Percentiles rank a stretch among this genome's conserved stretches.
Evolutionary conservation across 306 rosid genomes (phyloP).

Genomic region (Ormosia semicastrata): DNA sequence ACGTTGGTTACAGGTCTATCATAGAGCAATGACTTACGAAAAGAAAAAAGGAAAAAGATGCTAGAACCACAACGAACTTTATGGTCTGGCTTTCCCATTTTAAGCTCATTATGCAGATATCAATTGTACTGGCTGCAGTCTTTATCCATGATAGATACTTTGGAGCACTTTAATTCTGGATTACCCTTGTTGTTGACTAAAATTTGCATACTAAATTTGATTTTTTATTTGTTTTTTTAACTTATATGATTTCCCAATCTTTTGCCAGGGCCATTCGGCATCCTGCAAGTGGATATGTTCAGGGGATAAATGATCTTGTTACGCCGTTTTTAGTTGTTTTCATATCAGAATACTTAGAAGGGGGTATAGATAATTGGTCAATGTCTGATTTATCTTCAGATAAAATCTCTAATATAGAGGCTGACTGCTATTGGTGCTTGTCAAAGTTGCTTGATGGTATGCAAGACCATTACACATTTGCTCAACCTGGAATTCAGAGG

Average conservation of each 20-base stretch:
- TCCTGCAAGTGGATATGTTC: slow-evolving; percentile 99
- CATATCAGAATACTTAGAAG: slow-evolving; percentile 81
- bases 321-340: slow-evolving; percentile 93
- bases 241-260: slow-evolving; percentile 31
- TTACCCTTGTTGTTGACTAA: neutral
- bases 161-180: neutral
- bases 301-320: slow-evolving; percentile 96
- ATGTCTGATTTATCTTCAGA: slow-evolving; percentile 74
- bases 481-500: slow-evolving; percentile 98
- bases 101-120: neutral
- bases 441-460: slow-evolving; percentile 93
- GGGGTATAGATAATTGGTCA: slow-evolving; percentile 72
- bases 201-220: neutral
- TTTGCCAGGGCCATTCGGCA: slow-evolving; percentile 92
- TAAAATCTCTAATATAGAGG: slow-evolving; percentile 64
- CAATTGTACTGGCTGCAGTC: neutral
- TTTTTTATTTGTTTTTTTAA: neutral
- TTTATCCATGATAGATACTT: slow-evolving; percentile 9
- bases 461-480: slow-evolving; percentile 98
- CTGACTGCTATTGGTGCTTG: slow-evolving; percentile 96
- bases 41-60: neutral
- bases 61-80: neutral
- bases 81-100: slow-evolving; percentile 7
- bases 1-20: too few relatives aligned
- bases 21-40: neutral